A percentile compares a stretch with the other conserved stretches of the same genome.
Evolutionary conservation across 1,139 yeast species (phyloP).

Genomic region (Candida pseudoviswanathii): DNA sequence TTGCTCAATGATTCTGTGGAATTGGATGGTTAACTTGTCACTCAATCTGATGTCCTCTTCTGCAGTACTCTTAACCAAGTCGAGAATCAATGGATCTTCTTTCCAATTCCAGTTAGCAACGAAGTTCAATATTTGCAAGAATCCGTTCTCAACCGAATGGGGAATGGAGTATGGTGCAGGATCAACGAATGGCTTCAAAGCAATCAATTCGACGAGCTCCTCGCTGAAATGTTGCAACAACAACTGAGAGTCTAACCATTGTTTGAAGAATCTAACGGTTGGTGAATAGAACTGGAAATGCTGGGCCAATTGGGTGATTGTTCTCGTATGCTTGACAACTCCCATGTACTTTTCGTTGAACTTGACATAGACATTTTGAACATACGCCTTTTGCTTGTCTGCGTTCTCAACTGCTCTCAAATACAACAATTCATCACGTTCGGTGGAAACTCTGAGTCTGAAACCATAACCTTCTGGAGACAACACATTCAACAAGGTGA

Average conservation of each 20-base stretch:
- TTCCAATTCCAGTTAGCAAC: constrained; percentile 93
- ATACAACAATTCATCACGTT: constrained; percentile 76
- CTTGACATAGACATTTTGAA: constrained; percentile 64
- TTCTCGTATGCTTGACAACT: constrained; percentile 79
- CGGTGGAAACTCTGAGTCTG: constrained; percentile 71
- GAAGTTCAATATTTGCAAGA: constrained; percentile 70
- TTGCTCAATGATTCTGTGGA: constrained; percentile 62
- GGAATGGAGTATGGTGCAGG: constrained; percentile 84
- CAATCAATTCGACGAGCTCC: constrained; percentile 79
- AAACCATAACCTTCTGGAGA: constrained; percentile 91
- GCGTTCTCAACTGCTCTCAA: constrained; percentile 68
- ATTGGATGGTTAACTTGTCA: constrained; percentile 63
- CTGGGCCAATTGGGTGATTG: constrained; percentile 68
- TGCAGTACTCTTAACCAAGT: constrained; percentile 58
- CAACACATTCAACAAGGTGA: constrained; percentile 62
- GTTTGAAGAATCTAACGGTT: constrained; percentile 79
- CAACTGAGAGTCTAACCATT: constrained; percentile 79
- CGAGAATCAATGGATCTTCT: constrained; percentile 79
- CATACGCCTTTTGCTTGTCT: constrained; percentile 56
- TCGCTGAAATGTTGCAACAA: constrained; percentile 70
- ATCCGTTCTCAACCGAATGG: constrained; percentile 76
- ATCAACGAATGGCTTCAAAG: constrained; percentile 82
- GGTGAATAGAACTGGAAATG: constrained; percentile 78
- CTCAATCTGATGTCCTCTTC: constrained; percentile 41
- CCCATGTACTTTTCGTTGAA: constrained; percentile 71